Evolutionary conservation across 2,329 filamentous ascomycete genomes (phyloP).

Genomic region (Byssothecium circinans): DNA sequence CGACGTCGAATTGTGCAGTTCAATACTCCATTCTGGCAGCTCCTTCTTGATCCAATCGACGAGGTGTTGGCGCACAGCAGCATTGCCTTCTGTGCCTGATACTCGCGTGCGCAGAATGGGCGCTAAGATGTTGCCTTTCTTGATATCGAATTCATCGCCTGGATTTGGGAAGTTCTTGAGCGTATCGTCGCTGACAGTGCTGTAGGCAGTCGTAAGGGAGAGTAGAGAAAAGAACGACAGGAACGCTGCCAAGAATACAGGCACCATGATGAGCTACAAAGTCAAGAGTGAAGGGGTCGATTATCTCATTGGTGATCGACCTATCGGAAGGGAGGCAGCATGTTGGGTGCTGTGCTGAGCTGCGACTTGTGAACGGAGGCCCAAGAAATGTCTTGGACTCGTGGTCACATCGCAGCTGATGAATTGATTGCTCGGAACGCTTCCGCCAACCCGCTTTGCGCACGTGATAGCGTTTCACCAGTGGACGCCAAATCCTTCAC

Average conservation of each 20-base stretch:
- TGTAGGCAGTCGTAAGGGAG: slow-evolving; percentile 52
- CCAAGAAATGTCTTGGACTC: slow-evolving; percentile 17
- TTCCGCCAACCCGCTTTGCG: slow-evolving; percentile 8
- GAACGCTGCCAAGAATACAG: slow-evolving; percentile 22
- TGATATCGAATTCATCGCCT: slow-evolving; percentile 77
- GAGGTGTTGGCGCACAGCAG: slow-evolving; percentile 79
- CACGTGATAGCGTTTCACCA: slow-evolving; percentile 21
- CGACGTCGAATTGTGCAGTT: slow-evolving; percentile 85
- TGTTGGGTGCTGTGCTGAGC: slow-evolving; percentile 5
- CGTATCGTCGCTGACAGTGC: slow-evolving; percentile 71
- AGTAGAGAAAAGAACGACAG: slow-evolving; percentile 29
- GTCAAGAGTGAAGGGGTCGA: too few species aligned
- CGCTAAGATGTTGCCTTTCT: slow-evolving; percentile 73
- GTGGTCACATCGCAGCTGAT: slow-evolving; percentile 18
- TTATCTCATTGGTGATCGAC: too few species aligned
- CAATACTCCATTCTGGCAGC: slow-evolving; percentile 79
- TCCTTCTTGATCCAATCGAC: slow-evolving; percentile 75
- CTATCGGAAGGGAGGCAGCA: slow-evolving; percentile 11
- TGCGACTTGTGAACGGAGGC: background rate
- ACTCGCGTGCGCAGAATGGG: slow-evolving; percentile 88
- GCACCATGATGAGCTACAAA: background rate
- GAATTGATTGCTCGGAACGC: slow-evolving; percentile 2
- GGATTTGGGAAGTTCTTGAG: slow-evolving; percentile 71
- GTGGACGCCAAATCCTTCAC: too few species aligned
- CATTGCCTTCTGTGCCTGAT: slow-evolving; percentile 77